phyloP scores from a whole-genome alignment of 495 filamentous ascomycete species.

The Staphylotrichum tortipilum region DNA sequence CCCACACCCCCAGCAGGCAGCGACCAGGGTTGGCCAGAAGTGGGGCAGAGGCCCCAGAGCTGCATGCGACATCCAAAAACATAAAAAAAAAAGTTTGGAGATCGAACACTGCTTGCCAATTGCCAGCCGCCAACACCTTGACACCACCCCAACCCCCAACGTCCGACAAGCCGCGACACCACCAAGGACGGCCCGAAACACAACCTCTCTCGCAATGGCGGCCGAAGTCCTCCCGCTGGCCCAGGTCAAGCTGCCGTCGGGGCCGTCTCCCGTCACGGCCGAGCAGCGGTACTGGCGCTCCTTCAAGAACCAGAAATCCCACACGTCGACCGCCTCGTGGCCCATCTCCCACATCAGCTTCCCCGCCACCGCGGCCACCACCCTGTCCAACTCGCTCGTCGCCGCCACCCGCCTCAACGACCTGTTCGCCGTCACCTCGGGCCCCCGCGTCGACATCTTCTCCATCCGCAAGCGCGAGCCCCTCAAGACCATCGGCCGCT shows the following conservation, averaged over 20 bases:
- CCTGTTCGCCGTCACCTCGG: slow-evolving; percentile 85
- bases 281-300: slow-evolving; percentile 91
- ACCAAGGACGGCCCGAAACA: slow-evolving; percentile 25
- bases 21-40: no score
- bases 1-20: no score
- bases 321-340: slow-evolving; percentile 76
- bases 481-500: slow-evolving; percentile 83
- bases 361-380: slow-evolving; percentile 43
- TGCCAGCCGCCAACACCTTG: no score
- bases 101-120: no score
- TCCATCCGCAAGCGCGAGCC: slow-evolving; percentile 81
- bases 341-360: slow-evolving; percentile 83
- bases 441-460: slow-evolving; percentile 85
- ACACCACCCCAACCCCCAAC: neutral
- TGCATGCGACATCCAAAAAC: no score
- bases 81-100: slow-evolving; percentile 10
- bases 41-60: no score
- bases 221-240: slow-evolving; percentile 75
- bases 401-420: slow-evolving; percentile 48
- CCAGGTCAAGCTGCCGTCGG: slow-evolving; percentile 72
- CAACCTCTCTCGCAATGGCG: slow-evolving; percentile 60
- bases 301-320: slow-evolving; percentile 78
- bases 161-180: slow-evolving; percentile 1
- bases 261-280: slow-evolving; percentile 63
- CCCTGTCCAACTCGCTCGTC: slow-evolving; percentile 37